phyloP scores from a whole-genome alignment of 2,329 filamentous ascomycete genomes.

The Hymenoscyphus scutula region DNA sequence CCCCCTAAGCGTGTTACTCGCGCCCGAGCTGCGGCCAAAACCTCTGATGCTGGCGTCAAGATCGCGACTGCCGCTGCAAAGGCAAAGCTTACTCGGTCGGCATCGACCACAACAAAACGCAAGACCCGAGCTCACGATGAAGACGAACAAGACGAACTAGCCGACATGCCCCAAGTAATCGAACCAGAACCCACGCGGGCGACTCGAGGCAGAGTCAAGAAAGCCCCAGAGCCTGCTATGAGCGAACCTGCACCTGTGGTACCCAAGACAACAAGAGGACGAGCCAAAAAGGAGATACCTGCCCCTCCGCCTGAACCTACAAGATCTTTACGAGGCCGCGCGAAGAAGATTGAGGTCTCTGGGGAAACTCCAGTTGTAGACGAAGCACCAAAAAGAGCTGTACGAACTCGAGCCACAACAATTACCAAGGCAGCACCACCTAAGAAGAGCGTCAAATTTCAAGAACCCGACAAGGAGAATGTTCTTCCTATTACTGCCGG shows the following conservation, averaged over 20 bases:
- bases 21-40: constrained; percentile 45
- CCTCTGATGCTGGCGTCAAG: constrained; percentile 40
- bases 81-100: constrained; percentile 37
- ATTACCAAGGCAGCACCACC: constrained; percentile 45
- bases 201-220: constrained; percentile 48
- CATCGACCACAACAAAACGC: constrained; percentile 46
- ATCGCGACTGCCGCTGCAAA: constrained; percentile 49
- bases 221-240: constrained; percentile 34
- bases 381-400: constrained; percentile 39
- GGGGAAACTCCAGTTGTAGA: constrained; percentile 33
- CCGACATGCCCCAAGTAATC: constrained; percentile 28
- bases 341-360: constrained; percentile 29
- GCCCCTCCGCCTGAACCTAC: constrained; percentile 22
- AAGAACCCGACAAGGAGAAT: constrained; percentile 63
- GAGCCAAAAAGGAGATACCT: constrained; percentile 43
- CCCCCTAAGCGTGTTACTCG: constrained; percentile 61
- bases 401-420: constrained; percentile 38
- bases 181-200: constrained; percentile 35
- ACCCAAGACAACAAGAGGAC: constrained; percentile 42
- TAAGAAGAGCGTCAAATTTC: constrained; percentile 63
- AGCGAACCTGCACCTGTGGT: constrained; percentile 25
- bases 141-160: constrained; percentile 8
- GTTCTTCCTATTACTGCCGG: constrained; percentile 46
- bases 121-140: constrained; percentile 56
- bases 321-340: constrained; percentile 29